Conservation (phyloP, 441 rosid genomes). For the Populus hybrid region DNA sequence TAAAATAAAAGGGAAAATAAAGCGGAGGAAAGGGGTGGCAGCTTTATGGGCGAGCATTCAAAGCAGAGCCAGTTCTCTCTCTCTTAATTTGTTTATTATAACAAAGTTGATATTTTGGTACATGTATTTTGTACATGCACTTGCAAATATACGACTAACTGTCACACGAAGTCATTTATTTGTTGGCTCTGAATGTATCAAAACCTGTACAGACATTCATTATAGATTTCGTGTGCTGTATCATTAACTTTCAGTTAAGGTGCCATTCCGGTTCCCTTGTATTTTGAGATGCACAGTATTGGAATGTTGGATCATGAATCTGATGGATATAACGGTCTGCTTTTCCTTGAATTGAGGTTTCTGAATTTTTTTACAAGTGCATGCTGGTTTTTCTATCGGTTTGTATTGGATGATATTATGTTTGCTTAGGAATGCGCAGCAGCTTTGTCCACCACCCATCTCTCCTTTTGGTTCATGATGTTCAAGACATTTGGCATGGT, state of each 20-base stretch:
- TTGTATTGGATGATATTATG: too few relatives aligned
- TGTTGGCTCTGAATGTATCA: constrained; percentile 40
- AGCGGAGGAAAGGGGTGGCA: constrained; percentile 16
- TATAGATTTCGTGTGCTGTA: constrained; percentile 26
- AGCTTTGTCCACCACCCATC: too few relatives aligned
- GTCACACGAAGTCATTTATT: constrained; percentile 31
- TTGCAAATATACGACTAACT: constrained; percentile 42
- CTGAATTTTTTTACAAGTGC: not conserved
- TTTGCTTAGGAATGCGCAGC: too few relatives aligned
- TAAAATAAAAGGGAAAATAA: constrained; percentile 14
- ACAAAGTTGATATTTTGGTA: constrained; percentile 27
- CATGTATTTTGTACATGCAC: constrained; percentile 46
- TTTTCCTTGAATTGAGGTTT: not conserved
- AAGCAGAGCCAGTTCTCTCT: constrained; percentile 9
- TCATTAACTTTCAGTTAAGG: constrained; percentile 13
- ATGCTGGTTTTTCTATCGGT: not conserved
- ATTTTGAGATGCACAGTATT: not conserved
- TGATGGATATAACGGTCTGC: not conserved
- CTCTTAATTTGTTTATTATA: constrained; percentile 21
- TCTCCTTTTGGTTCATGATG: too few relatives aligned
- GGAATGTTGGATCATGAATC: not conserved
- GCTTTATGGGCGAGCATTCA: constrained; percentile 14
- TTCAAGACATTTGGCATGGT: too few relatives aligned
- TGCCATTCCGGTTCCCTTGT: not conserved
- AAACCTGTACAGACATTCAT: constrained; percentile 56